These are phyloP conservation scores for Castanea crenata DNA, from an alignment of 306 rosid genomes.

Conservation along the genomic window DNA sequence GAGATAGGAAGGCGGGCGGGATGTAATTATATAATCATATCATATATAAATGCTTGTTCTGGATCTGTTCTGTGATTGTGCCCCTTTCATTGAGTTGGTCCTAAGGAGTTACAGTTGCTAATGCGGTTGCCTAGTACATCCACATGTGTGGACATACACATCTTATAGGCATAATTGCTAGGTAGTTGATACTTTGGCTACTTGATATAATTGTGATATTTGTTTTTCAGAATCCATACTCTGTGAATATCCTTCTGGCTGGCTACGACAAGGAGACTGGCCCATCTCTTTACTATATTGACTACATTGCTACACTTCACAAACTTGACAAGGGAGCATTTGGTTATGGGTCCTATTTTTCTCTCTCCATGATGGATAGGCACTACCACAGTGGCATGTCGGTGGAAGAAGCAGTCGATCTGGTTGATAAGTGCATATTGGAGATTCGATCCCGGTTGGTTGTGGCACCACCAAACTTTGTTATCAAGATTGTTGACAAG, in stretches of 20 bases:
- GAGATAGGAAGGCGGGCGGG: no score
- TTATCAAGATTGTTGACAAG: slow-evolving; percentile 90
- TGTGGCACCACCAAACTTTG: slow-evolving; percentile 94
- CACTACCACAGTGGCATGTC: slow-evolving; percentile 87
- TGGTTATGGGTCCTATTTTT: slow-evolving; percentile 88
- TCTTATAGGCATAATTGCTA: slow-evolving; percentile 7
- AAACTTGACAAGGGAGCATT: slow-evolving; percentile 98
- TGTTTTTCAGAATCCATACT: slow-evolving; percentile 70
- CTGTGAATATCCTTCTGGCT: slow-evolving; percentile 86
- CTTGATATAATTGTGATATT: slow-evolving; percentile 11
- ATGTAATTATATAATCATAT: no score
- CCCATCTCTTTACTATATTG: slow-evolving; percentile 80
- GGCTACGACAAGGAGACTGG: slow-evolving; percentile 93
- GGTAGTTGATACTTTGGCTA: not conserved
- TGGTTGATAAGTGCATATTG: slow-evolving; percentile 74
- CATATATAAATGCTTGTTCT: not conserved
- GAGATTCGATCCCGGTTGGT: slow-evolving; percentile 82
- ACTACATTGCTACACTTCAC: slow-evolving; percentile 95
- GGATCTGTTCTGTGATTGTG: not conserved
- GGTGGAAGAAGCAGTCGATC: slow-evolving; percentile 70
- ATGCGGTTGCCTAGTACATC: not conserved
- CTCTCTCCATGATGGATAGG: slow-evolving; percentile 94
- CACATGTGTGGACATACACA: not conserved
- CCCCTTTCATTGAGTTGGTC: not conserved
- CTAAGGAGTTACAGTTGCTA: not conserved